Base-by-base conservation (phyloP, 345 rosid genomes). In the Noccaea bulbosa region DNA sequence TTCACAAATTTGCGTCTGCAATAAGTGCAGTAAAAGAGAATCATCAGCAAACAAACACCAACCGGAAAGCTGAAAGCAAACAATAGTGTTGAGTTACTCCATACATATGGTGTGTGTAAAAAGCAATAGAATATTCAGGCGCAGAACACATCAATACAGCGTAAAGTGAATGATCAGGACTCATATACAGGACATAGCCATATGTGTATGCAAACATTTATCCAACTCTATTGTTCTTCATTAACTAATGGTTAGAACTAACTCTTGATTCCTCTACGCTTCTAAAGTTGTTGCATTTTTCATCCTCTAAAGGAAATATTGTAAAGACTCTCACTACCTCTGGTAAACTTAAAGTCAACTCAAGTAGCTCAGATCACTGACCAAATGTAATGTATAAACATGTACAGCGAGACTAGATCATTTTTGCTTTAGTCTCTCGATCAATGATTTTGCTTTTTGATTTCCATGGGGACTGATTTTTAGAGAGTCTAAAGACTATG, bases 1-100 rank as follows among this genome's bases (percentile, higher is more conserved):
- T 35, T 78, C 67, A 62, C 92, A 86, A 4, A 44, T 11, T 33
- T 65, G 49, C 43, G 17, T 76, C 90, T 82, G 70, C 49, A n/a
- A 65, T 6, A 10, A 53, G 54, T 62, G 52, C 43, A 60, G 11
- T 7, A 30, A 30, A 75, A 56, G 40, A 75, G 51, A 67, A 34
- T 4, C 67, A 65, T 66, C 54, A 66, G 39, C 67, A 65, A 73
- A 43, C 14, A 60, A 34, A 54, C 7, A 67, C 44, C 16, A 45
- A 33, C 4, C 51, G 14, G 32, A 32, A 57, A 59, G 62, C 62
- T 20, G 22, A 63, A 55, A 64, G 30, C 4, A 27, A 20, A 20
- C 34, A n/a, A 64, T 33, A 30, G 45, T 37, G 41, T 39, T 9
- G 10, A 10, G 24, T 15, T 27, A 38, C 41, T 50, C 27, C 22